A percentile compares a stretch with the other conserved stretches of the same genome.
Conservation (phyloP, 2,329 filamentous ascomycete genomes). For the Colletotrichum sp. region DNA sequence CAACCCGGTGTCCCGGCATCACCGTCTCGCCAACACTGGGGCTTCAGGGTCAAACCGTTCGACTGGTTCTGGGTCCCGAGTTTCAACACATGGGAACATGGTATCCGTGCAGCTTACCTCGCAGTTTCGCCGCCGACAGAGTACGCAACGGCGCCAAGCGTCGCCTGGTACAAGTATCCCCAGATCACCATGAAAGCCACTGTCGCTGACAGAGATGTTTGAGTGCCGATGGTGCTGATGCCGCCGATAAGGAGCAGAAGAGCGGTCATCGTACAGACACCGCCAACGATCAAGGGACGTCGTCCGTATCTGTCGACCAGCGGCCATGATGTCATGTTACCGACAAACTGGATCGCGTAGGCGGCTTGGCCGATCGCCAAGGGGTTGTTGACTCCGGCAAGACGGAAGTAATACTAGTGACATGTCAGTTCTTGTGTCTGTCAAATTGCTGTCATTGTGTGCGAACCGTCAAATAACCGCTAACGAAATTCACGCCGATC, state of each 20-base stretch:
- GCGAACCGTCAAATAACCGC: conserved; percentile 28
- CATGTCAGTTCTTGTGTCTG: neutral
- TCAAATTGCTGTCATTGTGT: neutral
- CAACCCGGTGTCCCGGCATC: neutral
- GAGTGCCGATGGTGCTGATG: conserved; percentile 30
- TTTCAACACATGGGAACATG: neutral
- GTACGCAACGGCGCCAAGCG: conserved; percentile 31
- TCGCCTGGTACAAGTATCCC: conserved; percentile 32
- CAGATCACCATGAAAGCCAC: conserved; percentile 33
- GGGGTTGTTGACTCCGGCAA: conserved; percentile 31
- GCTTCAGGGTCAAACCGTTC: neutral
- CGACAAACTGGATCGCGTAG: conserved; percentile 31
- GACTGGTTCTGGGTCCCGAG: neutral
- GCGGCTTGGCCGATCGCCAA: conserved; percentile 31
- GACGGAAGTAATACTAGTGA: conserved; percentile 28
- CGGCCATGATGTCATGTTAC: conserved; percentile 33
- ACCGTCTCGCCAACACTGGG: neutral
- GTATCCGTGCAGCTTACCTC: conserved; percentile 12
- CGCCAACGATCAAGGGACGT: conserved; percentile 32
- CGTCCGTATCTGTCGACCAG: conserved; percentile 33
- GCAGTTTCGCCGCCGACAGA: conserved; percentile 34
- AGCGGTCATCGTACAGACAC: conserved; percentile 29
- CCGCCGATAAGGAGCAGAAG: conserved; percentile 33
- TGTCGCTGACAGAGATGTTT: conserved; percentile 24
- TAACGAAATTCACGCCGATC: conserved; percentile 33